Evolutionary conservation across 345 rosid species (phyloP).

Genomic region (Pelargonium nanum): DNA sequence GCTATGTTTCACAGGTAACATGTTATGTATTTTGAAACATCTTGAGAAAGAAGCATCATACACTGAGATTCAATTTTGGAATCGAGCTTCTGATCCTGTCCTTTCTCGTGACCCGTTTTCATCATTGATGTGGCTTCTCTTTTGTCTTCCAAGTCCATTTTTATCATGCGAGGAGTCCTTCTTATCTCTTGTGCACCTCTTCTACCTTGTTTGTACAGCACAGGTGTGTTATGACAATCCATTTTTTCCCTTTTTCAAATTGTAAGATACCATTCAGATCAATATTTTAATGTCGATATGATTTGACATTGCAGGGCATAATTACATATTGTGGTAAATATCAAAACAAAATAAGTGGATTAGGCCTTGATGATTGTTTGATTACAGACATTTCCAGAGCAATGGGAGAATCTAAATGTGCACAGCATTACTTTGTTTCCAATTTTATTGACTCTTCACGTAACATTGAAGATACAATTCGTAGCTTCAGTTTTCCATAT

Average conservation of each 20-base stretch:
- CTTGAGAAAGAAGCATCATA: slow-evolving; percentile 29
- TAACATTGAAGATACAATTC: slow-evolving; percentile 42
- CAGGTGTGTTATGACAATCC: slow-evolving; percentile 48
- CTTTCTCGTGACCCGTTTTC: slow-evolving; percentile 88
- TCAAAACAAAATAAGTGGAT: slow-evolving; percentile 20
- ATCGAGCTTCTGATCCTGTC: slow-evolving; percentile 67
- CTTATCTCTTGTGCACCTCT: slow-evolving; percentile 70
- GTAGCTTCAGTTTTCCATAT: slow-evolving; percentile 61
- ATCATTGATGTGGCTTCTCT: slow-evolving; percentile 90
- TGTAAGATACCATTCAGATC: neutral
- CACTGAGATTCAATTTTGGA: slow-evolving; percentile 57
- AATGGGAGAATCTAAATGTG: slow-evolving; percentile 39
- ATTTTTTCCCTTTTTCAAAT: slow-evolving; percentile 3
- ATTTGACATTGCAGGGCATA: slow-evolving; percentile 54
- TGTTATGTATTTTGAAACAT: slow-evolving; percentile 32
- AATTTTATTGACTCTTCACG: slow-evolving; percentile 34
- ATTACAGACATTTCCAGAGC: slow-evolving; percentile 42
- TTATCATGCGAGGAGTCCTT: slow-evolving; percentile 65
- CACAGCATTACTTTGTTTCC: slow-evolving; percentile 38
- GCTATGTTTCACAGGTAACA: slow-evolving; percentile 34
- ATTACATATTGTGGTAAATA: slow-evolving; percentile 35
- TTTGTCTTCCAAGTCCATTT: slow-evolving; percentile 85
- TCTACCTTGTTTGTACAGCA: slow-evolving; percentile 54
- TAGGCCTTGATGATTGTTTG: slow-evolving; percentile 30
- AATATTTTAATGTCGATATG: slow-evolving; percentile 15